Evolutionary conservation across 495 filamentous ascomycete species (phyloP), one percentile per base, ranked within the genome.

Genomic region (Saxophila tyrrhenica): DNA sequence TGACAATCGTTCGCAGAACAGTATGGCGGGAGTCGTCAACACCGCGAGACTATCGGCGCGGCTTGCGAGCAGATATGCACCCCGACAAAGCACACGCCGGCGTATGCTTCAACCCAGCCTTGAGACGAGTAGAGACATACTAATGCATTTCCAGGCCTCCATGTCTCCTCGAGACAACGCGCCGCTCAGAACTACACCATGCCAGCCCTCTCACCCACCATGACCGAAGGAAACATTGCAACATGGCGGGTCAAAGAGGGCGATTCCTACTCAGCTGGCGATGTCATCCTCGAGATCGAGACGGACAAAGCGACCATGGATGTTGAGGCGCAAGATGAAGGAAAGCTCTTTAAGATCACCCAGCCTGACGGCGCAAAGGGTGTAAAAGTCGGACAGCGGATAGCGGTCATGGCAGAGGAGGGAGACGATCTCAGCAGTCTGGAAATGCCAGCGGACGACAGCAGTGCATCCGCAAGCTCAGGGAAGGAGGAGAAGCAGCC

Each of bases 301-400:
- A 91, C 86, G 24, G 86, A 91, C 68, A 91, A 91, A 71, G 86
- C 86, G 19, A 83, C 84, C 39, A 91, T 91, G 84, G 86, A 90
- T 56, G 86, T 91, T n/a, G 87, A 90, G 68, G 86, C 86, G 17
- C 85, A 86, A 67, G 86, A 91, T 38, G 84, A 89, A 56, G 86
- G 86, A 19, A 72, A 85, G 56, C 61, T 91, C 65, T 79, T 86
- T 47, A 91, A 89, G 73, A 87, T 91, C 58, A 77, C 79, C 67
- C 74, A 82, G 70, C 72, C 72, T 22, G 81, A 86, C 61, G 85
- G 85, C 35, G 72, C 75, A 60, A 89, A 89, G 67, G 75, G 70
- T 13, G 72, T 91, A 43, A 71, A 83, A 60, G 85, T 91, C 42
- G 86, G 86, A 39, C 68, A 72, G 9, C 75, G 85, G 56, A 90